A percentile compares a stretch with the other conserved stretches of the same genome.
Conservation (phyloP, 2,329 filamentous ascomycete species). For the Phoma sp. region DNA sequence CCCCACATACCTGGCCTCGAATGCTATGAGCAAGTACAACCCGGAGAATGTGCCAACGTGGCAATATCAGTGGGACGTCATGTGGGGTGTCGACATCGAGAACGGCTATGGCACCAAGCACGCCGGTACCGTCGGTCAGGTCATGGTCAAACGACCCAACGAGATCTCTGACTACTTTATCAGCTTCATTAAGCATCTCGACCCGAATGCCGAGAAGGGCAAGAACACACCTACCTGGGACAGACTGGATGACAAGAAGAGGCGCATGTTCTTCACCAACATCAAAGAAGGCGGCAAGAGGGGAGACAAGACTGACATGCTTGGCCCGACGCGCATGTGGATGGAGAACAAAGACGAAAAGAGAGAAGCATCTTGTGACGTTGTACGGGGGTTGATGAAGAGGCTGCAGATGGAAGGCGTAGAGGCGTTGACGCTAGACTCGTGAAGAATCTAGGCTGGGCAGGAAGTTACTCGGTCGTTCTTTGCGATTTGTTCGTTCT, state of each 20-base stretch:
- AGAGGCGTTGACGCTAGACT: conserved; percentile 23
- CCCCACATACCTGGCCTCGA: conserved; percentile 40
- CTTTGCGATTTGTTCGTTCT: background rate
- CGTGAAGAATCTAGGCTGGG: background rate
- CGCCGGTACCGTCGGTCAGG: conserved; percentile 41
- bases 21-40: conserved; percentile 39
- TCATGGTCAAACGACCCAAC: conserved; percentile 38
- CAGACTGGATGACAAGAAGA: conserved; percentile 26
- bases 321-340: conserved; percentile 29
- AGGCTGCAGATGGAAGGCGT: conserved; percentile 36
- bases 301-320: conserved; percentile 29
- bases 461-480: background rate
- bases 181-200: conserved; percentile 40
- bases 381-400: conserved; percentile 30
- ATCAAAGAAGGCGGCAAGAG: conserved; percentile 32
- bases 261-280: conserved; percentile 40
- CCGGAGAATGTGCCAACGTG: conserved; percentile 32
- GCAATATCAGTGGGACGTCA: conserved; percentile 46
- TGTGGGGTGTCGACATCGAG: conserved; percentile 36
- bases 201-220: conserved; percentile 35
- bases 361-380: conserved; percentile 28
- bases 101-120: conserved; percentile 45
- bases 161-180: conserved; percentile 42
- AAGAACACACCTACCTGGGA: conserved; percentile 30
- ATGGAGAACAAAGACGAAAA: conserved; percentile 28